Percentiles rank a stretch among this genome's conserved stretches.
phyloP scores from a whole-genome alignment of 139 green algal species.

The Bryopsis sp. region DNA sequence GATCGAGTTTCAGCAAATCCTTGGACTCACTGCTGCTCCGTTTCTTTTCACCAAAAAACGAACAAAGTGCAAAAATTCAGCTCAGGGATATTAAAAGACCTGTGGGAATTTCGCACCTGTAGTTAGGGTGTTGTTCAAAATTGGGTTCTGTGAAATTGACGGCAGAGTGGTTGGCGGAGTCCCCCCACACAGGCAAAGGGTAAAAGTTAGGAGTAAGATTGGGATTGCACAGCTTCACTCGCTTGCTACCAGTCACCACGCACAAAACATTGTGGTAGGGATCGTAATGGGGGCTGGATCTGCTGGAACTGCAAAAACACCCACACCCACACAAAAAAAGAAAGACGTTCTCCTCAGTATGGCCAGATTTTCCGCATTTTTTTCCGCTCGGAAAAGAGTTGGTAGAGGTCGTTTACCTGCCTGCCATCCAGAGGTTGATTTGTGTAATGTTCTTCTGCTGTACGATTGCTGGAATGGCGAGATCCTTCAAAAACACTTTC shows the following conservation, averaged over 20 bases:
- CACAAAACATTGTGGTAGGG: conserved; percentile 70
- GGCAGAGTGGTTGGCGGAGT: conserved; percentile 61
- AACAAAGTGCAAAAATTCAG: background rate
- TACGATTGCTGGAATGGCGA: conserved; percentile 28
- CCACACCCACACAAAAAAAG: conserved; percentile 16
- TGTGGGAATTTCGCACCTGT: conserved; percentile 25
- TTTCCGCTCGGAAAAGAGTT: background rate
- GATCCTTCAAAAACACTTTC: conserved; percentile 29
- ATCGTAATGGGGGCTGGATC: conserved; percentile 72
- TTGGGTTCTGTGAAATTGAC: conserved; percentile 51
- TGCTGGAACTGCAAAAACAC: conserved; percentile 24
- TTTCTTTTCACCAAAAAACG: background rate
- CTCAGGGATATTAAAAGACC: background rate
- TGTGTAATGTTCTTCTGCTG: conserved; percentile 11
- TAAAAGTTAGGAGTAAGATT: conserved; percentile 37
- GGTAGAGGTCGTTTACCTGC: too few species aligned
- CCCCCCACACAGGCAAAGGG: conserved; percentile 31
- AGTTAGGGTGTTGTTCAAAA: conserved; percentile 29
- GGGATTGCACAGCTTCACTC: conserved; percentile 43
- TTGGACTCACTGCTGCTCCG: background rate
- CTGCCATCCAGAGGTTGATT: conserved; percentile 58
- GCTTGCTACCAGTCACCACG: conserved; percentile 54
- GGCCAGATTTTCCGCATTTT: background rate
- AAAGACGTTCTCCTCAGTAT: conserved; percentile 25
- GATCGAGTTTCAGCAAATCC: background rate